Base-by-base conservation (phyloP, 2,329 filamentous ascomycete genomes). In the Zopfia rhizophila region DNA sequence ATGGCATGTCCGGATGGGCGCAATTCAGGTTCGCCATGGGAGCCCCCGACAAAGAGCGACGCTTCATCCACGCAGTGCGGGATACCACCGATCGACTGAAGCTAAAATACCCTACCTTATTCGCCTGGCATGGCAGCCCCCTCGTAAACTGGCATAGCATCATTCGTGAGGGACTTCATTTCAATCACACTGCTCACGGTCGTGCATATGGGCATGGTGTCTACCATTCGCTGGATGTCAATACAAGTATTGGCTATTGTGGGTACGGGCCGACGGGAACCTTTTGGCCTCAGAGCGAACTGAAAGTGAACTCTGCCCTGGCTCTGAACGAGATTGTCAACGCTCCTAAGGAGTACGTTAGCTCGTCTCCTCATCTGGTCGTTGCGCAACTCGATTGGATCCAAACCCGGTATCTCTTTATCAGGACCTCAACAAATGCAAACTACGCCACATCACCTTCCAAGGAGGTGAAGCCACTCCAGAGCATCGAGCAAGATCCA, bases 1-100 rank as follows among this genome's bases (percentile, higher is more conserved):
- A 74, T 17, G 87, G 86, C 1, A 84, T 93, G 74, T 61, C 77
- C 0, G 76, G 72, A 2, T 93, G 86, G 80, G 77, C 90, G 45
- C 91, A 96, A 67, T 97, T 96, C 61, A 83, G 90, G 19, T 91
- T 97, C 58, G 87, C 88, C 0, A 93, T 96, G 76, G 92, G 91
- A 7, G 88, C 90, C 0, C 91, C 91, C n/a, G 90, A 96, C 61
- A 95, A 92, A 61, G 92, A 97, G 65, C 78, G 86, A 23, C 79
- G 83, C 2, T 96, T 97, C 63, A 74, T 85, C 5, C 70, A 83
- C 16, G 83, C 86, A 11, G 77, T 94, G 3, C 75, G 77, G 25
- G 63, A 72, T 4, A 77, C 78, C 17, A 67, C 72, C 2, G 45
- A 60, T 12, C 65, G 73, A 5, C 60, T 77, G 13, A 69, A 70